A percentile compares a stretch with the other conserved stretches of the same genome.
Conservation (phyloP, 2,329 filamentous ascomycete species). For the Hymenoscyphus scutula region DNA sequence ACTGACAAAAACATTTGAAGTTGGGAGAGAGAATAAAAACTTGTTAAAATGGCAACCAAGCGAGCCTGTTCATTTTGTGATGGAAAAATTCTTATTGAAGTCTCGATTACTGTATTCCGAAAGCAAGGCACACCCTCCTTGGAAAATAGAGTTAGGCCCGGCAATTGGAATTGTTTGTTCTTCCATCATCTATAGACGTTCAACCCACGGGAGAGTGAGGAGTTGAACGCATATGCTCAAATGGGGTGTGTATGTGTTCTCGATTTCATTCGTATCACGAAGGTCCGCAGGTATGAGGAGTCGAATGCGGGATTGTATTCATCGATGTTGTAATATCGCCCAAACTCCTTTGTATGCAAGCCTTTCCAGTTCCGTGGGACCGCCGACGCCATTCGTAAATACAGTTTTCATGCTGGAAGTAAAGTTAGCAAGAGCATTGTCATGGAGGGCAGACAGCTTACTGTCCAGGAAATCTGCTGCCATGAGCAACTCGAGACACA, state of each 20-base stretch:
- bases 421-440: neutral
- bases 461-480: conserved; percentile 74
- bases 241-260: conserved; percentile 27
- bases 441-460: conserved; percentile 35
- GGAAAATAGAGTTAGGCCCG: conserved; percentile 26
- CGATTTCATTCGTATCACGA: neutral
- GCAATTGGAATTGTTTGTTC: conserved; percentile 31
- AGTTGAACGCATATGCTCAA: conserved; percentile 39
- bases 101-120: neutral
- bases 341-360: conserved; percentile 20
- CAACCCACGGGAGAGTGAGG: conserved; percentile 32
- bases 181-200: conserved; percentile 39
- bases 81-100: neutral
- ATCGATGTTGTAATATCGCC: neutral
- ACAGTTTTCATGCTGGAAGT: conserved; percentile 5
- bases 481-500: conserved; percentile 74
- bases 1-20: too few relatives aligned
- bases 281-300: neutral
- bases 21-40: too few relatives aligned
- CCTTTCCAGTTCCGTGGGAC: conserved; percentile 4
- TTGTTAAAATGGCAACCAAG: too few relatives aligned
- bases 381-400: conserved; percentile 7
- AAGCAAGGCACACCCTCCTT: conserved; percentile 28
- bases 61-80: too few relatives aligned
- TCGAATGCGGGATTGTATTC: neutral